Conservation (phyloP, 441 rosid species). For the Arabidopsis hybrid region DNA sequence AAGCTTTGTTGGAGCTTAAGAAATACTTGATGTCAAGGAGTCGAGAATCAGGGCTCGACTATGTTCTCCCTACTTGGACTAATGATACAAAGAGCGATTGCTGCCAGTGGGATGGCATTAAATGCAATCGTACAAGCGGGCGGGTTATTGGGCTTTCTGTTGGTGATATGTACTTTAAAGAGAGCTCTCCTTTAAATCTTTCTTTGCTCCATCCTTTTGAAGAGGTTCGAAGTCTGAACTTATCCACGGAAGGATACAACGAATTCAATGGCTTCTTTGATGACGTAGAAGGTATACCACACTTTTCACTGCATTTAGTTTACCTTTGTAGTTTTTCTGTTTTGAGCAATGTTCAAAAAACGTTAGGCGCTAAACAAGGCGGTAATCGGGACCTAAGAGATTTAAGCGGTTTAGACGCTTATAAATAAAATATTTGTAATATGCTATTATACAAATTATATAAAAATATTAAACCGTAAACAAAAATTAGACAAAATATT, state of each 20-base stretch:
- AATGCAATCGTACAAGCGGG: not conserved
- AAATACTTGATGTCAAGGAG: not conserved
- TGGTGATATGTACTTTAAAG: not conserved
- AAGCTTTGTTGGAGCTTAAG: constrained; percentile 31
- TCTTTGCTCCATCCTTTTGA: constrained; percentile 20
- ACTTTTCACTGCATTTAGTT: not conserved
- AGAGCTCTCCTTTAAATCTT: not conserved
- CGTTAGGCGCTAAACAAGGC: too few relatives aligned
- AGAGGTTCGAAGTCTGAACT: constrained; percentile 1
- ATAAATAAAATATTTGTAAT: too few relatives aligned
- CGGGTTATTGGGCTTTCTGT: not conserved
- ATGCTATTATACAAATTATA: too few relatives aligned
- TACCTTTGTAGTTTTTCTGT: not conserved
- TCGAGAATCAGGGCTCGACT: not conserved
- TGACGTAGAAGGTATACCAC: not conserved
- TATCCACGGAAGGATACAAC: not conserved
- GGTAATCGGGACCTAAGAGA: too few relatives aligned
- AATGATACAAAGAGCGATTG: constrained; percentile 5
- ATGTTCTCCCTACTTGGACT: not conserved
- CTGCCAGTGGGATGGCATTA: constrained; percentile 2
- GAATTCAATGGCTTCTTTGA: not conserved
- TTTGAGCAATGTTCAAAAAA: not conserved
- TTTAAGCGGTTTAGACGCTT: too few relatives aligned
- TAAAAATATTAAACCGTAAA: too few relatives aligned
- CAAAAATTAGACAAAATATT: too few relatives aligned